phyloP scores from a whole-genome alignment of 495 filamentous ascomycete species.

The Hypoxylon perforatum region DNA sequence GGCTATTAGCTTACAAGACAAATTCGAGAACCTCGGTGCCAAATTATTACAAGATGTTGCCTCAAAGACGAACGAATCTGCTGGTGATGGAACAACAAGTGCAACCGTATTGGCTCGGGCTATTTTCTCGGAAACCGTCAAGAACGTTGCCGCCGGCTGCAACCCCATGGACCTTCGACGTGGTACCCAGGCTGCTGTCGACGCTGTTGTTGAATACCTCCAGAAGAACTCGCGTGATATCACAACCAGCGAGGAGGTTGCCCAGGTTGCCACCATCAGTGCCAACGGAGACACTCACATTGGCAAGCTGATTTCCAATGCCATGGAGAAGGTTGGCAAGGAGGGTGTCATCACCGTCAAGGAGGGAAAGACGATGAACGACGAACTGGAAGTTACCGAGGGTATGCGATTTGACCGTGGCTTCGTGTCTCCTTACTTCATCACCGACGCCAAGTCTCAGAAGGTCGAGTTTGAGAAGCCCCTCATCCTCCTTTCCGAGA shows the following conservation, averaged over 20 bases:
- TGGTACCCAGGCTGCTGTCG: constrained; percentile 95
- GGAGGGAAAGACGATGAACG: constrained; percentile 98
- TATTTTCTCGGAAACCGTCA: constrained; percentile 99
- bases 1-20: constrained; percentile 94
- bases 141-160: constrained; percentile 99
- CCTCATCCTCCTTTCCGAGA: constrained; percentile 96
- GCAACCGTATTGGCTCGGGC: constrained; percentile 96
- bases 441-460: constrained; percentile 97
- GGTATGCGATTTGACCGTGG: constrained; percentile 99
- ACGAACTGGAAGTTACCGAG: constrained; percentile 98
- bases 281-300: constrained; percentile 98
- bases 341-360: constrained; percentile 99
- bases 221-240: constrained; percentile 95
- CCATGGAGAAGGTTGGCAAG: constrained; percentile 99
- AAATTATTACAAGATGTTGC: constrained; percentile 96
- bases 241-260: constrained; percentile 96
- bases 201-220: constrained; percentile 92
- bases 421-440: constrained; percentile 99
- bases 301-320: constrained; percentile 92
- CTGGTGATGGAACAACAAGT: constrained; percentile 97
- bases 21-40: constrained; percentile 99
- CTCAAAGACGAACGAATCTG: constrained; percentile 98
- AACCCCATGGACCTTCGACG: constrained; percentile 99
- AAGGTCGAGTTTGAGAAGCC: constrained; percentile 99
- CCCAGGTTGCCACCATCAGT: constrained; percentile 97